Evolutionary conservation across 129 eudicot genomes (phyloP), one percentile per base, ranked within the genome.

Genomic region (Silybum marianum): DNA sequence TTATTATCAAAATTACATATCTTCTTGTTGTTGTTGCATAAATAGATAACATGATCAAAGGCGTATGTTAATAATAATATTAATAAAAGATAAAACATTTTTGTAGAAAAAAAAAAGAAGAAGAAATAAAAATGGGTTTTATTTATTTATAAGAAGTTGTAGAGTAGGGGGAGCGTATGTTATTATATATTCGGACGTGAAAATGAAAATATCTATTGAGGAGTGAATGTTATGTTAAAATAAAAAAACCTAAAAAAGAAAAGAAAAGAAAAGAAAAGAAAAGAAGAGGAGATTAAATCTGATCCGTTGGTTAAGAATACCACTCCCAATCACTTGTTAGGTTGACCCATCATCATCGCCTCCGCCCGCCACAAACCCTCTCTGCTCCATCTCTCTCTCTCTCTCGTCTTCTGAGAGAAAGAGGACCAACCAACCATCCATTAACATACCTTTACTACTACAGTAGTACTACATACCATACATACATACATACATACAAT

Each of bases 231-330:
- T n/a, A 24, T 46, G 51, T n/a, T n/a, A 34, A 65, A 77, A 65
- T 66, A 62, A 39, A n/a, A 62, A 39, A n/a, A 1, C 2, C 3
- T 28, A 28, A 28, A 28, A 28, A 28, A 28, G 1, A 28, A 28
- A 26, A 26, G 2, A 26, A 0, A 26, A 26, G 3, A n/a, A 73
- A 74, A 34, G 32, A 76, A 71, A 71, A 60, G 34, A 60, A 76
- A 24, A 1, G 12, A 19, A 30, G 58, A 21, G 24, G 42, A 51
- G 84, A 78, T 71, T 34, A 58, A 81, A 89, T 86, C 90, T 69
- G 48, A 26, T 16, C 90, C 92, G 81, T 86, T 82, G 72, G 79
- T 74, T 70, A 12, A 83, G 73, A 58, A 58, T 58, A 42, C 78
- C 66, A 72, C 72, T 38, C 82, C 69, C 74, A 75, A n/a, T 69